Conservation (phyloP, 1,284 basidiomycete genomes). For the Phaffia rhodozyma region DNA sequence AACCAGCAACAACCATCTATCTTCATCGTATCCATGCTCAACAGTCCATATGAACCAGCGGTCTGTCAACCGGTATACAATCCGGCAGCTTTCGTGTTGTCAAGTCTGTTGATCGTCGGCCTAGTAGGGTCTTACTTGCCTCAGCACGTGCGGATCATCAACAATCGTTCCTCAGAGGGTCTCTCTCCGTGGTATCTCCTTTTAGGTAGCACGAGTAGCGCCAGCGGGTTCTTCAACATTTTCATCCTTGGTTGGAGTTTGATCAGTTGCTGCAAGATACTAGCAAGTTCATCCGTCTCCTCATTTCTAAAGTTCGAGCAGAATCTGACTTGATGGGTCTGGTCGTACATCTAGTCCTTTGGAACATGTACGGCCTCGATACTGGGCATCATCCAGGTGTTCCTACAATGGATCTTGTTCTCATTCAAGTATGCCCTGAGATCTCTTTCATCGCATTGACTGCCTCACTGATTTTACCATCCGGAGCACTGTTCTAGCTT, state of each 20-base stretch:
- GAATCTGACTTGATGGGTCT: too few species aligned
- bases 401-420: constrained; percentile 77
- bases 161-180: constrained; percentile 65
- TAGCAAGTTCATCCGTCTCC: constrained; percentile 44
- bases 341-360: not conserved
- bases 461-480: not conserved
- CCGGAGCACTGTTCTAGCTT: constrained; percentile 43
- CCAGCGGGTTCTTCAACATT: constrained; percentile 72
- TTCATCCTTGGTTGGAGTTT: constrained; percentile 82
- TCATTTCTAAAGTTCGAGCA: not conserved
- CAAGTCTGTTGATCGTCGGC: constrained; percentile 61
- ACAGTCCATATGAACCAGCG: not conserved
- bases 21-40: too few species aligned
- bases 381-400: constrained; percentile 73
- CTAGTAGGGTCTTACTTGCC: constrained; percentile 73
- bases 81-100: constrained; percentile 47
- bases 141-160: constrained; percentile 62
- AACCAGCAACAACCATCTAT: too few species aligned
- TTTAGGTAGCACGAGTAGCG: constrained; percentile 73
- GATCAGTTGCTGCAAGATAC: constrained; percentile 63
- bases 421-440: constrained; percentile 54
- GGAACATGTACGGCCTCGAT: constrained; percentile 38
- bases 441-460: not conserved
- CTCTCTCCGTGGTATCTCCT: constrained; percentile 89
- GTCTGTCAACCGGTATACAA: not conserved